Base-by-base conservation (phyloP, 345 rosid species). In the Heritiera littoralis region DNA sequence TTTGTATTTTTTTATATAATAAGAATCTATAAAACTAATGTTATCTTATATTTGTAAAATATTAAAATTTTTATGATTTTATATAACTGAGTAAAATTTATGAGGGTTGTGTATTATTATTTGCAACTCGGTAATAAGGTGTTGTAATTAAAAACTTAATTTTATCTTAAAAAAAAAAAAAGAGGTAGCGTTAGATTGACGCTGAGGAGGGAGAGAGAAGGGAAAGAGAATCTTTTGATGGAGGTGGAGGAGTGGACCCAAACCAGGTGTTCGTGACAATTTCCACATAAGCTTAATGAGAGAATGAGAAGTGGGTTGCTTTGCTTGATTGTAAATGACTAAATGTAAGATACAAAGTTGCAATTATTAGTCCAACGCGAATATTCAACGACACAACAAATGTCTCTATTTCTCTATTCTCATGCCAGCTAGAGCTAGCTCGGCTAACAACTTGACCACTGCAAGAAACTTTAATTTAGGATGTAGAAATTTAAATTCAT, bases 131-230 rank as follows among this genome's bases (percentile, higher is more conserved):
- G 2, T 46, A 46, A 46, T 9, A 46, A 9, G 51, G 43, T 46
- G 9, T 46, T 46, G 12, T 9, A 46, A 46, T 46, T 46, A 46
- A 41, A 41, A 41, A 6, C 8, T 43, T 43, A 43, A 46, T 0
- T 46, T 46, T 46, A 12, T 9, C 11, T 46, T 46, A 54, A 14
- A 52, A 14, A 2, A 60, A 18, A 17, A 6, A 2, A 15, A 14
- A 12, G 10, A 9, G 49, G 60, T 67, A 43, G 82, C 82, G 82
- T 75, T 67, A 48, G 82, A 75, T 55, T 30, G 68, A 80, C 82
- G 79, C 82, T 30, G 60, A 74, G 15, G 72, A 10, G 15, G 13
- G 23, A 3, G 59, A 73, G 55, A 80, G 7, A 38, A 45, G 11
- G 51, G 13, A 7, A 3, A n/a, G 71, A 38, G 79, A 74, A 80